Base-by-base conservation (phyloP, 306 rosid species). In the Fragaria nilgerrensis region DNA sequence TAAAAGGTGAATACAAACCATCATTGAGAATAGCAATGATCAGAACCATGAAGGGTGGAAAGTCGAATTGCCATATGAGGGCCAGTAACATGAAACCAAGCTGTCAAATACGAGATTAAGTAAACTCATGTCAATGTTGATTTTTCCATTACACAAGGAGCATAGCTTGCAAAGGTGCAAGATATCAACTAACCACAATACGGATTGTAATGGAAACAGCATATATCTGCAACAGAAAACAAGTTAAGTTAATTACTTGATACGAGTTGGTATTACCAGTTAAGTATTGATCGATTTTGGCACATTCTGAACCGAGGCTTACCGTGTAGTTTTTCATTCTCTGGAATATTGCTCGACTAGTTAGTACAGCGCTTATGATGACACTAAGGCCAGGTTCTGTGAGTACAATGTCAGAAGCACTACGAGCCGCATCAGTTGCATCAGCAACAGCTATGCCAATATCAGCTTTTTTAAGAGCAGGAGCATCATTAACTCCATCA, bases 401-500 rank as follows among this genome's bases (percentile, higher is more conserved):
- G 68, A 93, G 85, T 52, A 93, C 97, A 83, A 93, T 89, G 79
- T 93, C 97, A 4, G 97, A 93, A 63, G 97, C 97, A 16, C 96
- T 84, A 27, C 91, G 93, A 81, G 97, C 97, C 39, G 97, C 97
- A 66, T 92, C 97, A 59, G 97, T 88, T 68, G 97, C 96, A 86
- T 90, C 97, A 5, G 96, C 96, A n/a, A 92, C 97, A 77, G 97
- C 97, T 73, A 92, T 92, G 71, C 97, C 97, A n/a, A 92, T 90
- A 79, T 92, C 97, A 29, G 97, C 97, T 58, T 82, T 92, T 70
- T 90, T 92, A 72, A 92, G 97, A 69, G 95, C 95, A 22, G 97
- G 95, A 69, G 97, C 96, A 85, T 92, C 97, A 64, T 92, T 92
- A 22, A 92, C 97, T 45, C 97, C 97, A 62, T 92, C 97, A 48